A percentile compares a stretch with the other conserved stretches of the same genome.
These are phyloP conservation scores for Xerocomus alliaceus DNA, from an alignment of 1,284 basidiomycete species.

Conservation along the genomic window DNA sequence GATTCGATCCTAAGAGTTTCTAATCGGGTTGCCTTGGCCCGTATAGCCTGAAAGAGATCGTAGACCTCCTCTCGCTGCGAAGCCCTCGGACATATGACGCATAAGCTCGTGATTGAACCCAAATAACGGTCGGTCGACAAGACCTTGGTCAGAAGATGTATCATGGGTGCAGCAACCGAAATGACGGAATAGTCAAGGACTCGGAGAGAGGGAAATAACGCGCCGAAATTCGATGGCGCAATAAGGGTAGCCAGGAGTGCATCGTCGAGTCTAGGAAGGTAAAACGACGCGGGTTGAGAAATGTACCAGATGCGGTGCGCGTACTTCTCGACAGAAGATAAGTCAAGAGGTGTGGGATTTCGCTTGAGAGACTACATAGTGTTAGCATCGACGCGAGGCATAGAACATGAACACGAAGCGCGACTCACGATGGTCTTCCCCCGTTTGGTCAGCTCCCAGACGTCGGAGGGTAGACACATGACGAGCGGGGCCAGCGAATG, in stretches of 20 bases:
- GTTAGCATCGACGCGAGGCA: slow-evolving; percentile 8
- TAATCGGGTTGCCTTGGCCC: slow-evolving; percentile 26
- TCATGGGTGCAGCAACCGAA: slow-evolving; percentile 26
- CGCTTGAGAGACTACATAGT: slow-evolving; percentile 30
- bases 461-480: slow-evolving; percentile 36
- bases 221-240: slow-evolving; percentile 26
- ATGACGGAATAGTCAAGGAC: slow-evolving; percentile 37
- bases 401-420: neutral
- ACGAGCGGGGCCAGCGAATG: slow-evolving; percentile 38
- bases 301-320: slow-evolving; percentile 34
- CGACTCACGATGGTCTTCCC: slow-evolving; percentile 34
- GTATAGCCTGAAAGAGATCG: slow-evolving; percentile 32
- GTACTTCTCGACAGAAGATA: slow-evolving; percentile 32
- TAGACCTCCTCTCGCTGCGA: slow-evolving; percentile 24
- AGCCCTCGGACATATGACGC: slow-evolving; percentile 36
- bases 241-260: slow-evolving; percentile 27
- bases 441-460: slow-evolving; percentile 31
- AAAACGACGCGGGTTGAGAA: slow-evolving; percentile 30
- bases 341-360: slow-evolving; percentile 28
- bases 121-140: slow-evolving; percentile 28
- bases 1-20: slow-evolving; percentile 34
- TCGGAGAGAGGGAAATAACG: slow-evolving; percentile 36
- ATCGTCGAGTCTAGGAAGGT: slow-evolving; percentile 35
- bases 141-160: slow-evolving; percentile 29
- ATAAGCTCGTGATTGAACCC: slow-evolving; percentile 28